Evolutionary conservation across 768 basidiomycete genomes (phyloP), one percentile per base, ranked within the genome.

Genomic region (Amanita exitialis): DNA sequence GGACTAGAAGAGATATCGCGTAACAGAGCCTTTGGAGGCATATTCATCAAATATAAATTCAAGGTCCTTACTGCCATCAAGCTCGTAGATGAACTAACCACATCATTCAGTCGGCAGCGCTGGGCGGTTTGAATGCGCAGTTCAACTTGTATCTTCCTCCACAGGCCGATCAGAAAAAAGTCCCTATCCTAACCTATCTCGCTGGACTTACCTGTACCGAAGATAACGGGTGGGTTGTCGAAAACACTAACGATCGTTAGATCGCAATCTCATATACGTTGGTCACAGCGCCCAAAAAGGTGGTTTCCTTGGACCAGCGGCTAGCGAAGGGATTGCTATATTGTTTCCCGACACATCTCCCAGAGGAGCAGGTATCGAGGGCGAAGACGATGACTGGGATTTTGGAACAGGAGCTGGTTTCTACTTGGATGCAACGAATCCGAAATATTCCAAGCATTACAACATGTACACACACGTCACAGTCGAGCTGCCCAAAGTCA

Each of bases 291-390:
- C 95, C 1, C 90, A 94, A 67, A 98, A 99, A 65, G 94, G 91
- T n/a, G 79, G 78, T 9, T 95, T 98, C 69, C 69, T 97, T 35
- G 75, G 80, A n/a, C 80, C 86, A 36, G 95, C 95, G 1, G 79
- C 91, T 4, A 73, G 79, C 16, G 82, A 95, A 59, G 84, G 86
- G 5, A 83, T 99, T 49, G 94, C 96, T 0, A 70, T 98, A 45
- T 79, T 98, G 51, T 91, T 97, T 64, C 91, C 96, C 2, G 96
- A 99, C 62, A 98, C 95, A 0, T 93, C 90, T 30, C 96, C 96
- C 1, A 79, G 96, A 34, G 93, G 93, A 3, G 93, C 95, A 15
- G 86, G 83, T 15, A 75, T 91, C 52, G 79, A 83, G 45, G 90
- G 86, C 42, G 92, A 93, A 69, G 76, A 82, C 32, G 73, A 75